Percentiles rank a stretch among this genome's conserved stretches.
Conservation (phyloP, 2,329 filamentous ascomycete genomes). For the Cladorrhinum sp. region DNA sequence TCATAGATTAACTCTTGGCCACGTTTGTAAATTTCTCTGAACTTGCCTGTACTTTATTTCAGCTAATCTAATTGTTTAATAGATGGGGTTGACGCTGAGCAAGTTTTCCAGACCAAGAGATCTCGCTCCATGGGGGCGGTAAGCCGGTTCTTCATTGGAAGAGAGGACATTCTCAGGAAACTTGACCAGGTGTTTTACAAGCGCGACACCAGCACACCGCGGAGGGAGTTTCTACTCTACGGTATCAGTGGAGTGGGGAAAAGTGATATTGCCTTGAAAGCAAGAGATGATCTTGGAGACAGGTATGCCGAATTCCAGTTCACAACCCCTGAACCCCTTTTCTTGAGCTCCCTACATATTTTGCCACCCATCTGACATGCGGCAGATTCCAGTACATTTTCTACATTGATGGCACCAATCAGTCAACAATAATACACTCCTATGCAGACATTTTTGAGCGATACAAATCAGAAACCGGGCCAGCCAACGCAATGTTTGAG, state of each 20-base stretch:
- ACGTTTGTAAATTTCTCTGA: conserved; percentile 21
- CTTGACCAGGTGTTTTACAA: conserved; percentile 22
- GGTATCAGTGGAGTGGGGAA: conserved; percentile 34
- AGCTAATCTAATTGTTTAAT: not conserved
- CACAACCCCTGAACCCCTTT: too few species aligned
- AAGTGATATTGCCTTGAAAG: conserved; percentile 31
- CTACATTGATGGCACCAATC: conserved; percentile 31
- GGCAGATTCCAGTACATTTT: conserved; percentile 31
- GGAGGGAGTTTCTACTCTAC: conserved; percentile 28
- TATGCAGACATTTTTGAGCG: conserved; percentile 12
- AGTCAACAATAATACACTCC: conserved; percentile 13
- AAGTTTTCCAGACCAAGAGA: too few species aligned
- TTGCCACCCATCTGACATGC: too few species aligned
- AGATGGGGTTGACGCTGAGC: conserved; percentile 10
- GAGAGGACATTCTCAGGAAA: conserved; percentile 24
- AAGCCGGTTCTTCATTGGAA: conserved; percentile 29
- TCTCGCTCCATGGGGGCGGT: conserved; percentile 9
- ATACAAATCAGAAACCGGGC: too few species aligned
- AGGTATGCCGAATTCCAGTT: too few species aligned
- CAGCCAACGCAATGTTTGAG: too few species aligned
- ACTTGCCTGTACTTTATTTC: too few species aligned
- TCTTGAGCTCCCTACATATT: not conserved
- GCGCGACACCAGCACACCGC: conserved; percentile 1
- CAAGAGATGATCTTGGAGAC: conserved; percentile 21
- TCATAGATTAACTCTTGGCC: conserved; percentile 23